Evolutionary conservation across 2,329 filamentous ascomycete species (phyloP), one percentile per base, ranked within the genome.

Genomic region (Scortechinia acanthostroma): DNA sequence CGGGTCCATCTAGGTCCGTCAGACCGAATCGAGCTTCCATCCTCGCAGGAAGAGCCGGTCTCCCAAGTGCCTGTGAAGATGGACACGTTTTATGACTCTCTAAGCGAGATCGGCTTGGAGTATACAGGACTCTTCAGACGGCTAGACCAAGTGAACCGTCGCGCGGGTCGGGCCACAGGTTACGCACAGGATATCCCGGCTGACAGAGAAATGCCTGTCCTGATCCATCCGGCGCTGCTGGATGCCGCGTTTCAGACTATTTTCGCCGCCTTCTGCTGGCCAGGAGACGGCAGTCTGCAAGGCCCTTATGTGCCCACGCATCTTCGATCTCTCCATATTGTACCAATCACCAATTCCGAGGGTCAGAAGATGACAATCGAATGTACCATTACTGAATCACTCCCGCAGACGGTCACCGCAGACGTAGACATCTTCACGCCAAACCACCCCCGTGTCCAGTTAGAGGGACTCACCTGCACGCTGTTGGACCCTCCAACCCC

Each of bases 231-330:
- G 1, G 53, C 49, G 1, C 35, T 48, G 13, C 47, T 63, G 1
- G 62, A 65, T 40, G 53, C 50, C 15, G 55, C 56, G 1, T 49
- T 65, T 14, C 62, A 65, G 43, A 49, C 54, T 1, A 47, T 57
- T 16, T 40, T 62, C 17, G 50, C 55, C 2, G 61, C 62, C 2
- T 51, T 52, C 40, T 51, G 49, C 17, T 56, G 53, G 21, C 62
- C 62, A 1, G 47, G 49, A 5, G 58, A 62, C 48, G 55, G 50
- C 10, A 43, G 52, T 17, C 43, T 61, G 28, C 49, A 56, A 42
- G 25, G 51, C 20, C 42, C 55, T n/a, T 51, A 55, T n/a, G 43
- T 61, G 2, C 52, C 22, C 1, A 50, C 47, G 3, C 42, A 23
- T 6, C 50, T 60, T 17, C 15, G 33, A 2, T 15, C 35, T 3